Base-by-base conservation (phyloP, 1,284 basidiomycete genomes). In the Prillingera fragicola region DNA sequence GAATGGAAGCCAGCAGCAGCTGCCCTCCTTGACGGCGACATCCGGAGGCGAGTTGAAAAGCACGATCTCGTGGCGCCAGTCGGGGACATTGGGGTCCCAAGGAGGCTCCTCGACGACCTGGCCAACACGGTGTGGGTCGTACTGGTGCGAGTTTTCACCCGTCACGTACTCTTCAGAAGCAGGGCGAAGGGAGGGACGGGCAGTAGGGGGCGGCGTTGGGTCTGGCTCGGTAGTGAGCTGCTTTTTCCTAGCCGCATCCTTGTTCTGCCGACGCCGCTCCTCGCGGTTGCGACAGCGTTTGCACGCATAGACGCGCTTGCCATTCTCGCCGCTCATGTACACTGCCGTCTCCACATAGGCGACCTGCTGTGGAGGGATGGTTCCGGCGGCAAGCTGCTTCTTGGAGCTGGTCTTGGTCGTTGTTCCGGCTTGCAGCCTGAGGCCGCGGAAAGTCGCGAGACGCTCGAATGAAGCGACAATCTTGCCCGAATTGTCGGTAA, bases 41-140 rank as follows among this genome's bases (percentile, higher is more conserved):
- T 90, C 80, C 59, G 95, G 87, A 0, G 88, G 80, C 60, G 92
- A 96, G 64, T 98, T 98, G 75, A 98, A 99, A 48, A 95, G 83
- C 42, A 95, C 83, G 53, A 96, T 90, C 39, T 84, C 85, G 8
- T 74, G 65, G 13, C 70, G 62, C 57, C 69, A 68, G 41, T 71
- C 64, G 24, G 57, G 43, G 13, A 44, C 41, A 8, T 54, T 50
- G 1, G 66, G 66, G 45, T 68, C 62, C 62, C 67, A 65, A 24
- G 55, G 45, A 10, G 65, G 67, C 36, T 66, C 63, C 45, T 68
- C 63, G 8, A 69, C 66, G 4, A 62, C 50, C 42, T 68, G 69
- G 25, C 56, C 59, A 12, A 29, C 45, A 26, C 57, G 46, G 38
- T 57, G 55, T 3, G 63, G 61, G 45, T 67, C 67, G 41, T 68